Base-by-base conservation (phyloP, 768 basidiomycete genomes). In the Hortiboletus campestris region DNA sequence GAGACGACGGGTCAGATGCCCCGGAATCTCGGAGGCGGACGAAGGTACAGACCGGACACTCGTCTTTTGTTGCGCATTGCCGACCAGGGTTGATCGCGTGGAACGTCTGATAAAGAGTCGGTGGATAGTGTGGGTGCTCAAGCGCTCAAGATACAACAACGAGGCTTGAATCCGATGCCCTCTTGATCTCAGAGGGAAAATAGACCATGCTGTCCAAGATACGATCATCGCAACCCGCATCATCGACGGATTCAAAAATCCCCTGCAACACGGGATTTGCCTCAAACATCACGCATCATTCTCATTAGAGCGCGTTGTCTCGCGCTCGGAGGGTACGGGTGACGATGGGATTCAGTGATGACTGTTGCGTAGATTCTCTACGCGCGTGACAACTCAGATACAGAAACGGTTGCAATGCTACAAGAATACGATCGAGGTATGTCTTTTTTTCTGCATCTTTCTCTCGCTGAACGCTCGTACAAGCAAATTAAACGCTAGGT, bases 261-360 rank as follows among this genome's bases (percentile, higher is more conserved):
- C 87, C 4, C 88, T 90, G 54, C 83, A 84, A 62, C 80, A 84
- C 55, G 84, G 81, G 20, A 78, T 78, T 25, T 84, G 88, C 69
- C 74, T 91, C 47, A 91, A 89, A 65, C 87, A 87, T 48, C 83
- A 91, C 56, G 87, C 91, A 3, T 78, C 76, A 19, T 94, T 92
- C 71, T 90, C 91, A 22, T 73, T 90, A 10, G 91, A 91, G 88
- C 91, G 60, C 45, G 85, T 76, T 60, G 36, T 20, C 9, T 31
- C 31, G 31, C 31, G 11, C 7, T 31, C 31, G 31, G 7, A 11
- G 31, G n/a, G n/a, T n/a, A n/a, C n/a, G n/a, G 32, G 32, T 4
- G 32, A 32, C 29, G 10, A 29, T 8, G 2, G 32, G 32, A 12
- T 32, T 32, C 12, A 12, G 13, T 55, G 38, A 62, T 45, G 40